phyloP scores from a whole-genome alignment of 495 filamentous ascomycete genomes.

The Penicillium steckii region DNA sequence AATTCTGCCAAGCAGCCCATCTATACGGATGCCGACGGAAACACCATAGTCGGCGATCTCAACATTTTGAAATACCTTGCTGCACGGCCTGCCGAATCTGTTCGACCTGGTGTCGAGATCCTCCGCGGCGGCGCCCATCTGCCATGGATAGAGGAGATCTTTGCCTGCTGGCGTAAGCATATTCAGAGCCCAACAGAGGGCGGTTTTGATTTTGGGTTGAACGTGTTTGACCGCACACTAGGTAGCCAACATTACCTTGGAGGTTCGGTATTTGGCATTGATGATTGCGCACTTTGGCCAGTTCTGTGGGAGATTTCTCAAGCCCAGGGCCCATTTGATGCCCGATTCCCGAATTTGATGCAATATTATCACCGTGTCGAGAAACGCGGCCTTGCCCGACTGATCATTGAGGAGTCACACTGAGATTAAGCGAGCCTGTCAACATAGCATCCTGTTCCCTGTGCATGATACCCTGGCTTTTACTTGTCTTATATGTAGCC shows the following conservation, averaged over 20 bases:
- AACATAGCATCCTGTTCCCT: neutral
- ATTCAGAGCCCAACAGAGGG: constrained; percentile 9
- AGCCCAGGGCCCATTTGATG: constrained; percentile 21
- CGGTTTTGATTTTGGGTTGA: constrained; percentile 22
- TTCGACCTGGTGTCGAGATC: constrained; percentile 31
- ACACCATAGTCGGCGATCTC: constrained; percentile 31
- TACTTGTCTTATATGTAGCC: constrained; percentile 4
- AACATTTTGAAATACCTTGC: constrained; percentile 33
- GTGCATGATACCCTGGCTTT: neutral
- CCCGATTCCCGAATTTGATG: constrained; percentile 43
- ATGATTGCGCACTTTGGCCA: constrained; percentile 73
- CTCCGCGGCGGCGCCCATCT: constrained; percentile 34
- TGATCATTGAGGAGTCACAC: constrained; percentile 37
- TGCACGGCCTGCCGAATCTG: constrained; percentile 18
- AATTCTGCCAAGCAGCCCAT: constrained; percentile 12
- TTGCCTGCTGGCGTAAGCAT: constrained; percentile 32
- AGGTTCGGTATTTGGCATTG: constrained; percentile 54
- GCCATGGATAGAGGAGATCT: constrained; percentile 31
- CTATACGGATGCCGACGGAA: constrained; percentile 30
- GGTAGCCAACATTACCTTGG: constrained; percentile 54
- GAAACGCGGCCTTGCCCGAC: constrained; percentile 47
- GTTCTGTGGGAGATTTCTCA: constrained; percentile 59
- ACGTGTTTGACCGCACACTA: constrained; percentile 50
- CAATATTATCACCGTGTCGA: constrained; percentile 53
- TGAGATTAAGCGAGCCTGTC: constrained; percentile 4